Evolutionary conservation across 768 basidiomycete species (phyloP).

Genomic region (Gymnopilus junonius): DNA sequence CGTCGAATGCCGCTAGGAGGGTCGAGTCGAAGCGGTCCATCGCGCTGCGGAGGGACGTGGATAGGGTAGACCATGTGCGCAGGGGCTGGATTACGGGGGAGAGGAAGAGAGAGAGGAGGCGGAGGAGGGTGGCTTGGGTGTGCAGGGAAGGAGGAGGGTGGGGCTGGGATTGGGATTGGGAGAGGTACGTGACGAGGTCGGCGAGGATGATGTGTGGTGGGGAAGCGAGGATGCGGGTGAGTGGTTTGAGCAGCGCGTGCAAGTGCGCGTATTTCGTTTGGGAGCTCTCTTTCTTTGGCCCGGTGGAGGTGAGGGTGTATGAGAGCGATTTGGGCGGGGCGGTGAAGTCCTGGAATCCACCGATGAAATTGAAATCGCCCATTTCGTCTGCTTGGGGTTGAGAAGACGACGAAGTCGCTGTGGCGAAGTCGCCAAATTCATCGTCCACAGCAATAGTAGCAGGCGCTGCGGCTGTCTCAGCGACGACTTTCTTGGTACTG

Average conservation of each 20-base stretch:
- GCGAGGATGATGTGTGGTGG: conserved; percentile 73
- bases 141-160: neutral
- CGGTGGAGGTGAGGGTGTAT: conserved; percentile 27
- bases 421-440: conserved; percentile 88
- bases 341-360: conserved; percentile 4
- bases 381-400: conserved; percentile 39
- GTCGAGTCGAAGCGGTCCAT: conserved; percentile 89
- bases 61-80: conserved; percentile 63
- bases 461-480: conserved; percentile 50
- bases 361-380: conserved; percentile 35
- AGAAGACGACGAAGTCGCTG: conserved; percentile 38
- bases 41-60: conserved; percentile 70
- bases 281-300: conserved; percentile 39
- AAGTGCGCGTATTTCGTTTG: conserved; percentile 69
- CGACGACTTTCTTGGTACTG: conserved; percentile 41
- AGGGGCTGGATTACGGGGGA: conserved; percentile 74
- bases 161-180: neutral
- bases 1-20: conserved; percentile 87
- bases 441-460: conserved; percentile 71
- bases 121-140: conserved; percentile 64
- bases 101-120: conserved; percentile 76
- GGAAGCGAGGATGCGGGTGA: conserved; percentile 59
- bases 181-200: conserved; percentile 45
- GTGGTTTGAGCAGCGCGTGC: conserved; percentile 63
- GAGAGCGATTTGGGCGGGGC: conserved; percentile 13